Evolutionary conservation across 345 rosid species (phyloP), one percentile per base, ranked within the genome.

Genomic region (Capsella bursapastoris): DNA sequence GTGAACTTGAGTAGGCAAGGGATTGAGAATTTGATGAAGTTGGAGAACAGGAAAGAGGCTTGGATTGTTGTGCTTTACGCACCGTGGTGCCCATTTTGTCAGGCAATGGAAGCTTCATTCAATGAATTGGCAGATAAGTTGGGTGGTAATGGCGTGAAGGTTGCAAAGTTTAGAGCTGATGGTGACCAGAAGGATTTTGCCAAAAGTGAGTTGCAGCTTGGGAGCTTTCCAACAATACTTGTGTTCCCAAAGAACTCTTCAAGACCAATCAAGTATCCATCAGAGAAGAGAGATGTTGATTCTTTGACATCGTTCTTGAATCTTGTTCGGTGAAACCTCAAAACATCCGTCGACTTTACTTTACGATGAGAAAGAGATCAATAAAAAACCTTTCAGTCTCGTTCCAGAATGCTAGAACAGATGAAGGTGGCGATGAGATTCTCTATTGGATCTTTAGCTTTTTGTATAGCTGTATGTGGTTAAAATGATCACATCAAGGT

Each of bases 71-170:
- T 94, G 73, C 89, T 87, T 31, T 94, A 94, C 8, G 98, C 98
- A 2, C 98, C 98, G 0, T 94, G 98, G 98, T 94, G 97, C 89
- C 96, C 53, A 7, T 94, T 86, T 57, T 91, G 97, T 83, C 96
- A 88, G 81, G 98, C 86, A 58, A 80, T 92, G 97, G 99, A 95
- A 75, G 82, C 55, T 70, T 89, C 97, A 0, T 92, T 83, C 8
- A 69, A 90, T 40, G 90, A 92, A 57, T 78, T 95, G 83, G 93
- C 96, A 0, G 90, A 90, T 70, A 87, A 88, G 81, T 59, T 95
- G 67, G 83, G 72, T 0, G 93, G 97, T 6, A 87, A 5, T 37
- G 79, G 79, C 2, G 70, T 92, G 74, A 92, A 92, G 83, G 97
- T 95, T 6, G 97, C 88, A 4, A 91, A 92, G 81, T 95, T 95